Conservation (phyloP, 2,329 filamentous ascomycete species). For the Tympanopsis confertula region DNA sequence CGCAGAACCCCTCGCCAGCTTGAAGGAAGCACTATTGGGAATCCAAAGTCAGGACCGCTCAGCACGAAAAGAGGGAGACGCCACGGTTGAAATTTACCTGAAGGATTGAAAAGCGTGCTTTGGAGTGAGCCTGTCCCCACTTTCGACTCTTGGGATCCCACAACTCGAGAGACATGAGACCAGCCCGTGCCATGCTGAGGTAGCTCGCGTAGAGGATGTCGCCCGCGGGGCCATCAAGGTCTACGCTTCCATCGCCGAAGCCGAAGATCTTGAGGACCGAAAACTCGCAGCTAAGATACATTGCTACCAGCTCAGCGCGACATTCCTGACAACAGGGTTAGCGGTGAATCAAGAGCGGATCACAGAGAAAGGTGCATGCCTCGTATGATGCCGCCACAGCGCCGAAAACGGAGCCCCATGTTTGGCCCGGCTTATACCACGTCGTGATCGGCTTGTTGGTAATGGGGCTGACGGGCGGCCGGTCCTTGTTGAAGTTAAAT, state of each 20-base stretch:
- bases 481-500: constrained; percentile 79
- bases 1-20: constrained; percentile 78
- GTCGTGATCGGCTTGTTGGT: constrained; percentile 66
- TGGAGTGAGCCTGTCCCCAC: constrained; percentile 88
- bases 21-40: constrained; percentile 61
- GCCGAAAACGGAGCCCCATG: constrained; percentile 87
- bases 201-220: constrained; percentile 83
- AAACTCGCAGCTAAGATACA: constrained; percentile 83
- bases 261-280: constrained; percentile 82
- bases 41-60: constrained; percentile 12
- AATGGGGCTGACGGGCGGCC: constrained; percentile 72
- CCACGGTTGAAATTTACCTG: constrained; percentile 21
- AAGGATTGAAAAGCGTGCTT: constrained; percentile 81
- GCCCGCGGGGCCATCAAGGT: constrained; percentile 68
- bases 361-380: too few species aligned
- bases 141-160: constrained; percentile 86
- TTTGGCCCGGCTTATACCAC: constrained; percentile 92
- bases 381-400: constrained; percentile 74
- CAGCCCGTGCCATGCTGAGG: constrained; percentile 87
- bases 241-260: constrained; percentile 64
- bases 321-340: constrained; percentile 56
- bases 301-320: constrained; percentile 84
- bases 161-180: constrained; percentile 76
- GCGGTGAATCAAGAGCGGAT: background rate
- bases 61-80: background rate